Base-by-base conservation (phyloP, 495 filamentous ascomycete genomes). In the Penicillium robsamsonii region DNA sequence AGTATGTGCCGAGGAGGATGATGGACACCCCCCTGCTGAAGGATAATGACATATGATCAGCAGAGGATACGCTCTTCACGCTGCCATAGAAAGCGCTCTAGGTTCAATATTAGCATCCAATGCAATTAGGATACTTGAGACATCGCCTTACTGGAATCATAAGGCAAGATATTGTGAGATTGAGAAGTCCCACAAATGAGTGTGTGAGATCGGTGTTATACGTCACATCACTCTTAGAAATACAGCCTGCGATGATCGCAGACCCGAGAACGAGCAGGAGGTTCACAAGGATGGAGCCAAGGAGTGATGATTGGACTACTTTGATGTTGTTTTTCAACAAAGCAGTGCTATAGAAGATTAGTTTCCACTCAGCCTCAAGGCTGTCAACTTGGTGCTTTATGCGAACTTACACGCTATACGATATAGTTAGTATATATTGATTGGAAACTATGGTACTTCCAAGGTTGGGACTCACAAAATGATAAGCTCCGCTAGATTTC, bases 1-100 rank as follows among this genome's bases (percentile, higher is more conserved):
- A 63, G 65, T 91, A 90, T 10, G 88, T 79, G 41, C 87, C 46
- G 4, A 90, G 74, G 7, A 90, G 74, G 42, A 90, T 77, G 53
- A 65, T 60, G 20, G 64, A 59, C 60, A 64, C 58, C 3, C 53
- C 58, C 38, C 58, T 51, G 48, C 58, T 60, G 48, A 60, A 66
- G 35, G 37, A 40, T 46, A 55, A 49, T 25, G 51, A 53, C 60
- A 57, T 62, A 47, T 61, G 48, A 25, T 68, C 60, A 17, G 60
- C 60, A 35, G 57, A 55, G 13, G 44, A 53, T 5, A 45, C 40
- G 17, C 53, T 55, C 12, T 47, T 58, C 18, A 65, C 53, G 11
- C 58, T 61, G 18, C 52, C 57, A 48, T 64, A 56, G 53, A 66
- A 66, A 35, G 63, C 63, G 37, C 43, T 66, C 63, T 55, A 17